Evolutionary conservation across 148 eudicot species (phyloP), one percentile per base, ranked within the genome.

Genomic region (Bassia scoparia): DNA sequence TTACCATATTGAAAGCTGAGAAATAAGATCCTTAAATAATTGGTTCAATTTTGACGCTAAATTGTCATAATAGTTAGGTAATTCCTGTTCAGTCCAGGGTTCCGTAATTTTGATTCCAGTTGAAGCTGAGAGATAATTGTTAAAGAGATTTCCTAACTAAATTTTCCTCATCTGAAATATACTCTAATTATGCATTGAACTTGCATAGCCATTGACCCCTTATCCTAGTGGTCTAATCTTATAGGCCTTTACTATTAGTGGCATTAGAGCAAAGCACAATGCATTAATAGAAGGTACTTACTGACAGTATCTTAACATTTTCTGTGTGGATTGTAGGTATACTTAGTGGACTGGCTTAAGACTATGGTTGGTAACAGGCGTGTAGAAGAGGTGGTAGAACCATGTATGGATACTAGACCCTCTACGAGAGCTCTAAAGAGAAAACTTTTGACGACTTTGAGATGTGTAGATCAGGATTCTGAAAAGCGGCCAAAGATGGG

Each of bases 331-430:
- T 59, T 74, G 81, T 81, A 93, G 98, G 94, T 89, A 61, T 89
- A 91, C 75, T 84, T 94, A 50, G 97, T 94, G 18, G 97, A 94
- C 67, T 94, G 98, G 97, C 91, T 94, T 33, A 91, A 94, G 81
- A 78, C 83, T 77, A 94, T 91, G 98, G 96, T 94, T 53, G 96
- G 87, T 44, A 83, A 78, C 69, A 89, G 86, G 76, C 88, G 90
- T 34, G 84, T 95, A 21, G 97, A 94, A 78, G 96, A 94, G 85
- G 98, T 91, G 34, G 96, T 89, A 55, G 97, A 94, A 69, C 93
- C 91, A 2, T 78, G 66, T 52, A 83, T 91, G 48, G 93, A 89
- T 67, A 74, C 65, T 12, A 86, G 76, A 78, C 98, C 98, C 49
- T 79, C 98, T 18, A 94, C 87, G 34, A 82, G 91, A 69, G 87